Evolutionary conservation across 495 filamentous ascomycete genomes (phyloP).

Genomic region (Daldinia bambusicola): DNA sequence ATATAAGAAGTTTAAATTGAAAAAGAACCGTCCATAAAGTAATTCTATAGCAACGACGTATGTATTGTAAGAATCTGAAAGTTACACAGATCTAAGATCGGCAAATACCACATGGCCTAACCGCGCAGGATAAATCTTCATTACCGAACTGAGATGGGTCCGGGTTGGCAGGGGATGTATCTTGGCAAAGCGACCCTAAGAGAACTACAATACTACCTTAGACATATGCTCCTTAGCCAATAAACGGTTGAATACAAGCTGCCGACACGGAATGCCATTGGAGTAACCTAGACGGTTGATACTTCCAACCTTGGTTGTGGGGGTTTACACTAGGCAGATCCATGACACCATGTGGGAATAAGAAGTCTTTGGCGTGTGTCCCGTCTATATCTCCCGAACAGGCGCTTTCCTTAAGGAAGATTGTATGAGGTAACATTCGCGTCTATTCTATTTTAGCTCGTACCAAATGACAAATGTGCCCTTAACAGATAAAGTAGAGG

Average conservation of each 20-base stretch:
- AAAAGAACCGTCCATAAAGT: too few species aligned
- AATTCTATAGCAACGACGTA: too few species aligned
- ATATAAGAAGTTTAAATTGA: too few species aligned
- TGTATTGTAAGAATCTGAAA: neutral
- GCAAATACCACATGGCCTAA: too few species aligned
- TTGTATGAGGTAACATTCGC: constrained; percentile 1
- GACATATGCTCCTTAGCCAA: constrained; percentile 10
- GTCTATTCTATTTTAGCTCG: neutral
- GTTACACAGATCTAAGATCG: constrained; percentile 6
- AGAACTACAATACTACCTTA: constrained; percentile 10
- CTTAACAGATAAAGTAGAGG: constrained; percentile 1
- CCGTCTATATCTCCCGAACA: constrained; percentile 29
- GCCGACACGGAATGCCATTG: constrained; percentile 22
- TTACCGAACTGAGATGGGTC: neutral
- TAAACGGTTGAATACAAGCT: constrained; percentile 18
- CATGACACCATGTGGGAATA: constrained; percentile 26
- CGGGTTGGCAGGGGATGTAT: neutral
- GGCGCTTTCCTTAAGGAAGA: neutral
- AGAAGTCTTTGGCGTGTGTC: neutral
- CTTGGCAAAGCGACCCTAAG: constrained; percentile 20
- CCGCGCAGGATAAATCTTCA: neutral
- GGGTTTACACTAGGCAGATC: constrained; percentile 12
- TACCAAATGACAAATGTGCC: neutral
- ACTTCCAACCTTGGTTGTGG: constrained; percentile 17
- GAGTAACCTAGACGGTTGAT: constrained; percentile 4